These are phyloP conservation scores for Vaccinium vitisidaea DNA, from an alignment of 148 eudicot genomes.

Conservation along the genomic window DNA sequence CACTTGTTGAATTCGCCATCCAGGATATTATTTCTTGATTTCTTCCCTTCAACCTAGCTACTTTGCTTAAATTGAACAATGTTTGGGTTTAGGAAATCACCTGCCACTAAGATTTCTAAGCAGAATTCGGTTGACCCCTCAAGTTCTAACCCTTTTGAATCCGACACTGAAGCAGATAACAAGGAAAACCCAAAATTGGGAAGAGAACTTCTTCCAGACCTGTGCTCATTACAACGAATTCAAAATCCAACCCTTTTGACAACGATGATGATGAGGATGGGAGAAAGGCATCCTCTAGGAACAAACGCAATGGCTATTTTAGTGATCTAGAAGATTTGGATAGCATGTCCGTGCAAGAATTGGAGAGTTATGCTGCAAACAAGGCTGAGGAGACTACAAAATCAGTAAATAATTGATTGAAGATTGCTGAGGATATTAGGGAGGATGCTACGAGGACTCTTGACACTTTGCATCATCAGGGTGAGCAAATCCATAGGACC, in stretches of 20 bases:
- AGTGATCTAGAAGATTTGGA: conserved; percentile 51
- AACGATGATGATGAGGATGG: conserved; percentile 20
- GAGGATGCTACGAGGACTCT: conserved; percentile 68
- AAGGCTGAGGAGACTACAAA: conserved; percentile 73
- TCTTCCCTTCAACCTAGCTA: neutral
- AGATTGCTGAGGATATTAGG: conserved; percentile 82
- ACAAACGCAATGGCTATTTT: conserved; percentile 29
- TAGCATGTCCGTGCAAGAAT: conserved; percentile 75
- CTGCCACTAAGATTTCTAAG: conserved; percentile 23
- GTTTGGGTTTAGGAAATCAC: conserved; percentile 64
- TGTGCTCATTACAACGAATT: conserved; percentile 27
- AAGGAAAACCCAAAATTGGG: neutral
- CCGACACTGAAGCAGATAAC: conserved; percentile 20
- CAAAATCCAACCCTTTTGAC: conserved; percentile 12
- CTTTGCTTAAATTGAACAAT: conserved; percentile 25
- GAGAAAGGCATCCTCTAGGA: conserved; percentile 22
- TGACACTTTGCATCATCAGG: conserved; percentile 86
- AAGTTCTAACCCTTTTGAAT: conserved; percentile 1
- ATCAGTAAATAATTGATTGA: conserved; percentile 63
- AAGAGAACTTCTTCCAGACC: conserved; percentile 75
- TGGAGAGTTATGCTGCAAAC: conserved; percentile 72
- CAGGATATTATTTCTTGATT: neutral
- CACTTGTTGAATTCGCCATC: neutral
- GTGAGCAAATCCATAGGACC: conserved; percentile 82
- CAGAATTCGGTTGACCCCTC: neutral